Evolutionary conservation across 2,329 filamentous ascomycete genomes (phyloP).

Genomic region (Chaetomium strumarium): DNA sequence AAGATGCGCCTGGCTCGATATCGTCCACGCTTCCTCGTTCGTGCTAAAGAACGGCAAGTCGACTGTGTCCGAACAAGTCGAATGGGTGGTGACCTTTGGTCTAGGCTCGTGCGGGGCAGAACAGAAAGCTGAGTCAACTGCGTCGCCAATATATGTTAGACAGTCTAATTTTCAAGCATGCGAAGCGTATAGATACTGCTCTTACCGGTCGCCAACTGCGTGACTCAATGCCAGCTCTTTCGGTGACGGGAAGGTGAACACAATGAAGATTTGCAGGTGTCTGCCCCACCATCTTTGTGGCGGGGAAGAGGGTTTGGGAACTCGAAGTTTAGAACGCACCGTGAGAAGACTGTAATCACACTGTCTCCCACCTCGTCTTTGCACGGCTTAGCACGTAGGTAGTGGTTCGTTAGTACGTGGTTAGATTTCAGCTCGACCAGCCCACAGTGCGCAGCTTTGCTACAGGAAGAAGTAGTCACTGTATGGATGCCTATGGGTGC

Average conservation of each 20-base stretch:
- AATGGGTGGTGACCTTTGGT: neutral
- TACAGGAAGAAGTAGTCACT: neutral
- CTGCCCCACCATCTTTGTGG: slow-evolving; percentile 21
- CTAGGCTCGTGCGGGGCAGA: neutral
- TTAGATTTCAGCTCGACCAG: no score
- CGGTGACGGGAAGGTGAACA: neutral
- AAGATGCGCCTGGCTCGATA: neutral
- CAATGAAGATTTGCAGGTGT: slow-evolving; percentile 16
- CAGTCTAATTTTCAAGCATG: neutral
- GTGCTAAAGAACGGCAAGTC: slow-evolving; percentile 7
- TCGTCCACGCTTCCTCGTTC: slow-evolving; percentile 2
- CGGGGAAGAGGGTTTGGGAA: slow-evolving; percentile 10
- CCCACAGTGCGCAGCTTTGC: slow-evolving; percentile 5
- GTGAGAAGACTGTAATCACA: neutral
- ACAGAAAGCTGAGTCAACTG: neutral
- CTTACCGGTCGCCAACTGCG: slow-evolving; percentile 2
- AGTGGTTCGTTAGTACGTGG: neutral
- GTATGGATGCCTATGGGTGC: slow-evolving; percentile 6
- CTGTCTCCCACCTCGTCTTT: neutral
- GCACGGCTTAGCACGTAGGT: neutral
- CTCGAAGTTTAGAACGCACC: slow-evolving; percentile 3
- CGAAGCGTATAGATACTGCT: neutral
- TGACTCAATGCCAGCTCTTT: slow-evolving; percentile 7
- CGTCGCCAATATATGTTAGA: neutral
- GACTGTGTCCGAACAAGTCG: slow-evolving; percentile 11